Conservation (phyloP, 2,329 filamentous ascomycete species). For the Diaporthe citriasiana region DNA sequence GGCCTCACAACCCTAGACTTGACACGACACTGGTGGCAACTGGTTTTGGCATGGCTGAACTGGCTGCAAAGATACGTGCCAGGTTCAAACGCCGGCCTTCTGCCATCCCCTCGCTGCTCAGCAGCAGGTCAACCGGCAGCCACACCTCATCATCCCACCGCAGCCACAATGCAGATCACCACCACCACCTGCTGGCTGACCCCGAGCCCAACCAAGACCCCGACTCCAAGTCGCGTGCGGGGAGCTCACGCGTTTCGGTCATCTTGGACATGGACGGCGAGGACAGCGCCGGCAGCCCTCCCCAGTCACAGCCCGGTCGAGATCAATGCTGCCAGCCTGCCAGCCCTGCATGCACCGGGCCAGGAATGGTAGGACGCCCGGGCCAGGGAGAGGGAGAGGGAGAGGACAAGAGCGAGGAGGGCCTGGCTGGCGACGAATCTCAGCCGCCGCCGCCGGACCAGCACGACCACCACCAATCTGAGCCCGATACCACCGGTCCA, state of each 20-base stretch:
- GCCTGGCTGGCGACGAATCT: conserved; percentile 15
- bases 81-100: conserved; percentile 62
- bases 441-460: conserved; percentile 17
- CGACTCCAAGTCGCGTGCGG: conserved; percentile 32
- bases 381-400: background rate
- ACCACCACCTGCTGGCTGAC: conserved; percentile 32
- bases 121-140: conserved; percentile 48
- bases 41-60: conserved; percentile 57
- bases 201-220: conserved; percentile 3
- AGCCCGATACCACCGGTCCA: conserved; percentile 13
- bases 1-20: conserved; percentile 6
- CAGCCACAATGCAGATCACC: conserved; percentile 32
- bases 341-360: background rate
- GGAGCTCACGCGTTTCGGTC: conserved; percentile 36
- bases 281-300: background rate
- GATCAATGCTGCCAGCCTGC: background rate
- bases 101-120: conserved; percentile 54
- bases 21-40: background rate
- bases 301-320: conserved; percentile 1
- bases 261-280: conserved; percentile 26
- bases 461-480: conserved; percentile 23
- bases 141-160: conserved; percentile 45
- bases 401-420: conserved; percentile 22
- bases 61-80: conserved; percentile 63
- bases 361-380: background rate